Evolutionary conservation across 495 filamentous ascomycete species (phyloP).

Genomic region (Staphylotrichum tortipilum): DNA sequence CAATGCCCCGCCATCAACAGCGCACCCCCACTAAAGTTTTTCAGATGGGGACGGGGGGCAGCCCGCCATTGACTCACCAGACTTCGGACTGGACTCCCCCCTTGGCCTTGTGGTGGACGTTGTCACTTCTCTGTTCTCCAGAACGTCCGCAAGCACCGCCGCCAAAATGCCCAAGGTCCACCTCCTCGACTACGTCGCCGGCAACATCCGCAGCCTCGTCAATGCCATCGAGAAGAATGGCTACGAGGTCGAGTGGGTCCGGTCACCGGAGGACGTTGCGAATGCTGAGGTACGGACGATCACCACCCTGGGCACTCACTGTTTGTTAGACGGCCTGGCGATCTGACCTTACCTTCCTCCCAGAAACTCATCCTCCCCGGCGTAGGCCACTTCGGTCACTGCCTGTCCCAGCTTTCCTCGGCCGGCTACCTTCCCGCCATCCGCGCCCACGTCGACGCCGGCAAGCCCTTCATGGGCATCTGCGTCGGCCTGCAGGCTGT

Average conservation of each 20-base stretch:
- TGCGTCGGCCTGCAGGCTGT: constrained; percentile 91
- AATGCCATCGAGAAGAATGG: constrained; percentile 95
- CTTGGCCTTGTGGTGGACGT: neutral
- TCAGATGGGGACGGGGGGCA: no score
- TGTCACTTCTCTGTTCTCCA: neutral
- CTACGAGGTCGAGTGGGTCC: constrained; percentile 89
- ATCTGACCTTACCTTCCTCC: neutral
- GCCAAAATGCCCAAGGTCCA: constrained; percentile 77
- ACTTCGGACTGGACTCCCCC: no score
- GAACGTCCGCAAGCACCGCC: neutral
- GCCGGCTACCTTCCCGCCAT: constrained; percentile 78
- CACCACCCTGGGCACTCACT: no score
- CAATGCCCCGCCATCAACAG: constrained; percentile 10
- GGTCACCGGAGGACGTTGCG: constrained; percentile 68
- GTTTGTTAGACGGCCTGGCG: neutral
- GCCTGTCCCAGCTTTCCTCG: constrained; percentile 67
- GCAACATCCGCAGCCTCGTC: constrained; percentile 88
- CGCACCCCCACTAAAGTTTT: constrained; percentile 4
- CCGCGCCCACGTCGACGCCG: constrained; percentile 66
- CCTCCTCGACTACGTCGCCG: constrained; percentile 69
- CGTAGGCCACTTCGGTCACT: constrained; percentile 96
- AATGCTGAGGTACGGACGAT: constrained; percentile 62
- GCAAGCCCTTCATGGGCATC: constrained; percentile 96
- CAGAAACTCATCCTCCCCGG: constrained; percentile 89
- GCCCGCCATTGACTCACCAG: constrained; percentile 18